These are phyloP conservation scores for Nakazawaea molendinolei DNA, from an alignment of 805 yeast genomes.

Conservation along the genomic window DNA sequence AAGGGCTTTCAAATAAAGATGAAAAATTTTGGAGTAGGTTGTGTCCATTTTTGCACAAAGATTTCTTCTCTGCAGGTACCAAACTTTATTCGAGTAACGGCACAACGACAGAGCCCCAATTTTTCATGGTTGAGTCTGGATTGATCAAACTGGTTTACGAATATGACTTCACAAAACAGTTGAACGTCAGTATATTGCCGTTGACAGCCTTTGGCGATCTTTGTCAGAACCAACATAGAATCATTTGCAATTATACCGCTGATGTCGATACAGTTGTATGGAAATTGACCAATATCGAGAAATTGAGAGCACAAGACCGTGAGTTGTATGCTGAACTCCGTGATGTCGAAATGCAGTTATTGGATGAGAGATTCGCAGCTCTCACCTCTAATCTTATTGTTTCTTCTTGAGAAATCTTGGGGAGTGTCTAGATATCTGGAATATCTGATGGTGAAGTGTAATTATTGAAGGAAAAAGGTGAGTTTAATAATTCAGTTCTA, in stretches of 20 bases:
- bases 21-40: slow-evolving; percentile 59
- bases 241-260: slow-evolving; percentile 34
- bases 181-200: slow-evolving; percentile 45
- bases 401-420: slow-evolving; percentile 37
- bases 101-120: slow-evolving; percentile 37
- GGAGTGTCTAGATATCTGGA: too few relatives aligned
- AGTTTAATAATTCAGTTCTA: too few relatives aligned
- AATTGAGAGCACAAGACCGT: slow-evolving; percentile 41
- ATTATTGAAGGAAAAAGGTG: too few relatives aligned
- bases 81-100: slow-evolving; percentile 36
- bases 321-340: slow-evolving; percentile 59
- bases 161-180: slow-evolving; percentile 29
- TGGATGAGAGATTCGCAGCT: slow-evolving; percentile 67
- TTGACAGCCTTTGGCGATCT: slow-evolving; percentile 72
- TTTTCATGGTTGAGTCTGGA: slow-evolving; percentile 49
- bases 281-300: slow-evolving; percentile 46
- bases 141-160: slow-evolving; percentile 39
- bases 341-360: slow-evolving; percentile 51
- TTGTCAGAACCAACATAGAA: slow-evolving; percentile 27
- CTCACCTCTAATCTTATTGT: slow-evolving; percentile 72
- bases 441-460: too few relatives aligned
- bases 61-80: slow-evolving; percentile 37
- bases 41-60: slow-evolving; percentile 49
- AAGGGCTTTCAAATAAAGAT: slow-evolving; percentile 44
- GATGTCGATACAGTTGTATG: slow-evolving; percentile 57